Base-by-base conservation (phyloP, 768 basidiomycete species). In the Russula abietina region DNA sequence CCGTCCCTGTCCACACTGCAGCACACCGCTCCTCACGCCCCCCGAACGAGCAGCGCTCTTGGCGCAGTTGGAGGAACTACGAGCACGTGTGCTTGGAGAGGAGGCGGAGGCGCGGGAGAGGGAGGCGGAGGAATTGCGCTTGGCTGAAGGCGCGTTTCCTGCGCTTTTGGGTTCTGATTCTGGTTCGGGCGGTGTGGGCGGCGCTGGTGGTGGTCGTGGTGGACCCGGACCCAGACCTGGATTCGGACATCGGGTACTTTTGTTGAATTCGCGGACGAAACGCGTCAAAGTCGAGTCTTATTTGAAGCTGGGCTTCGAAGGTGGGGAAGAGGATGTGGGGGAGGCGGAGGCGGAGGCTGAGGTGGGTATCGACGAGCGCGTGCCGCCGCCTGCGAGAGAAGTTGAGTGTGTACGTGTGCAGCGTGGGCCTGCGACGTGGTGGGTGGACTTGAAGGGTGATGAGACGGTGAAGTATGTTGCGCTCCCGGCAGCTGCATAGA, bases 121-220 rank as follows among this genome's bases (percentile, higher is more conserved):
- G n/a, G 57, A 45, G 4, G 49, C 19, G 2, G 57, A 55, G 28
- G 57, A 51, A 3, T 22, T 50, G 32, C 60, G 48, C 9, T 10
- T 39, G 26, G 54, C 64, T 2, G 64, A 57, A 32, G 65, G 66
- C 28, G 60, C 64, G 50, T 61, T 67, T 52, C 66, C 66, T 1
- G 53, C 54, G 30, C 57, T 67, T 49, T 7, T 11, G 22, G 5
- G 19, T 14, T 38, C 36, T 14, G 36, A 12, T 46, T 24, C 22
- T 48, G 43, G 43, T n/a, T 17, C 33, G 33, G 38, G n/a, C 0
- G 43, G 43, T 11, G 43, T 2, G 43, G 19, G 43, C 43, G 3
- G 5, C 16, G 4, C 22, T 48, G 46, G 6, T 10, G 6, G 46
- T 49, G 26, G 48, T 38, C n/a, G n/a, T 30, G 51, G 43, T 19